Conservation (phyloP, 352 stramenopile species). For the Chrysophaeum taylorii region DNA sequence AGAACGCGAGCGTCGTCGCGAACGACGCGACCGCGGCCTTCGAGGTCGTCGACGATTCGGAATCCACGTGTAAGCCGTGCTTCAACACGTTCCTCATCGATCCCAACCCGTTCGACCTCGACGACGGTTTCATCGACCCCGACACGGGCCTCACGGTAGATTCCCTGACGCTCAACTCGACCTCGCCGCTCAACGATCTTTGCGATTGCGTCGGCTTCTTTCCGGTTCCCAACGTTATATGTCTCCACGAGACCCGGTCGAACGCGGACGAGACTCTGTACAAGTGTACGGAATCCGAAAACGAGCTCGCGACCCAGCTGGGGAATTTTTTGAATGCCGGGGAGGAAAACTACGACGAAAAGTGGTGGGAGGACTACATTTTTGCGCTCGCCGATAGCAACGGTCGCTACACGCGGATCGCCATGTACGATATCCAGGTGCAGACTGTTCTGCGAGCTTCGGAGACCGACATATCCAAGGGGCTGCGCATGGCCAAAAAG, state of each 20-base stretch:
- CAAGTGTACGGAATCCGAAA: conserved; percentile 6
- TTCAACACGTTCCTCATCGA: conserved; percentile 19
- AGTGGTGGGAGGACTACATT: conserved; percentile 19
- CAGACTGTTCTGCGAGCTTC: conserved; percentile 15
- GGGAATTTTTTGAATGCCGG: not conserved
- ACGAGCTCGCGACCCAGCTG: not conserved
- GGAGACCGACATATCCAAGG: conserved; percentile 3
- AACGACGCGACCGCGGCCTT: not conserved
- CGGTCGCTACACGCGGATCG: conserved; percentile 11
- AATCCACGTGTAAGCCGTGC: conserved; percentile 8
- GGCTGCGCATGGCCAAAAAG: conserved; percentile 12
- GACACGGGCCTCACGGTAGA: not conserved
- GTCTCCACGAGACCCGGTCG: conserved; percentile 17
- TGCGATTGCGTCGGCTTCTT: conserved; percentile 20
- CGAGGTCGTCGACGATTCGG: not conserved
- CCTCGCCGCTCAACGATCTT: not conserved
- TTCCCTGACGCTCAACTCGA: not conserved
- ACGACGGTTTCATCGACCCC: not conserved
- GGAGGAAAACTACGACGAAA: conserved; percentile 1
- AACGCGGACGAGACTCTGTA: conserved; percentile 8
- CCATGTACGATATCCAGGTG: conserved; percentile 17
- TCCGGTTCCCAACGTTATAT: conserved; percentile 11
- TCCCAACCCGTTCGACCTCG: not conserved
- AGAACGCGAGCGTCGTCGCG: conserved; percentile 7
- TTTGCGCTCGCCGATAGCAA: conserved; percentile 15